These are phyloP conservation scores for Mortierella sp. DNA, from an alignment of 371 early-diverging fungal genomes.

Conservation along the genomic window DNA sequence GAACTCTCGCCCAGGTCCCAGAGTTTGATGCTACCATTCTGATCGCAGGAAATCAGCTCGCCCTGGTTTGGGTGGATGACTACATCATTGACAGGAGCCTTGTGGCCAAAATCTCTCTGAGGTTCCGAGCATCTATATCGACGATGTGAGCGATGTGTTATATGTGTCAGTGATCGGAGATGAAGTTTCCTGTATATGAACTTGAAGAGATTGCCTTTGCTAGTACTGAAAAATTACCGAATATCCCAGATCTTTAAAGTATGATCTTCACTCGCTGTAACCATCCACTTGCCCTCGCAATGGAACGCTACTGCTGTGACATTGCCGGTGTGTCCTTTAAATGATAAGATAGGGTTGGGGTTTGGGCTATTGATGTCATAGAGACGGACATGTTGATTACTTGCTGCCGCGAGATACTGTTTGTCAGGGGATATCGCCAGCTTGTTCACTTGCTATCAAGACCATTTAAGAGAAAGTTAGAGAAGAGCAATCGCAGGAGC, in stretches of 20 bases:
- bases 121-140: constrained; percentile 75
- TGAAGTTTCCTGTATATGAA: too few relatives aligned
- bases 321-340: constrained; percentile 92
- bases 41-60: constrained; percentile 94
- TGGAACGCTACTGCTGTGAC: constrained; percentile 95
- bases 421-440: constrained; percentile 95
- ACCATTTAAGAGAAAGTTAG: not conserved
- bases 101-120: constrained; percentile 89
- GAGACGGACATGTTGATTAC: constrained; percentile 87
- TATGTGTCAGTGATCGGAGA: not conserved
- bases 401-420: constrained; percentile 92
- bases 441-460: constrained; percentile 89
- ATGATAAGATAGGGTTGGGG: constrained; percentile 83
- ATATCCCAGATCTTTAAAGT: constrained; percentile 95
- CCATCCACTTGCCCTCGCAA: constrained; percentile 93
- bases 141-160: constrained; percentile 12
- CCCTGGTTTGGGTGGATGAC: constrained; percentile 97
- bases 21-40: constrained; percentile 91
- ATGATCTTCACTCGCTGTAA: constrained; percentile 94
- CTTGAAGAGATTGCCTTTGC: not conserved
- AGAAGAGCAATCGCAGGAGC: not conserved
- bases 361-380: constrained; percentile 88
- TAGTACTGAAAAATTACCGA: constrained; percentile 51
- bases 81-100: constrained; percentile 92
- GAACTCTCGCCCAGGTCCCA: constrained; percentile 94